Conservation (phyloP, 768 basidiomycete species). For the Lactifluus echinatus region DNA sequence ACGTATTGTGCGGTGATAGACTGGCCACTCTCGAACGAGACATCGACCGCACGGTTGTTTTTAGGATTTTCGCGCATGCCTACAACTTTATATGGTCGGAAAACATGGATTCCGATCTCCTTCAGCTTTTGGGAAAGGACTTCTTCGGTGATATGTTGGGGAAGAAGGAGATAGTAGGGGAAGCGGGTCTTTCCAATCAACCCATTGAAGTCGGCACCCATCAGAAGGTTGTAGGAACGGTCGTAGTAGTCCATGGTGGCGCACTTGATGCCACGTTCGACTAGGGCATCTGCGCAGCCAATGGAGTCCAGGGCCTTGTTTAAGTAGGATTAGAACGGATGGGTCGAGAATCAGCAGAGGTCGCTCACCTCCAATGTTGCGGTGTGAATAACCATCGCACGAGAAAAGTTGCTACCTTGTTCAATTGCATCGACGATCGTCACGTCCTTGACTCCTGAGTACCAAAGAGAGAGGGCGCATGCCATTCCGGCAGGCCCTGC, state of each 20-base stretch:
- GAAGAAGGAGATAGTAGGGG: slow-evolving; percentile 35
- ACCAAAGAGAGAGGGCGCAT: slow-evolving; percentile 36
- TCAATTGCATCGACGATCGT: slow-evolving; percentile 34
- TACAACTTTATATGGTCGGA: slow-evolving; percentile 33
- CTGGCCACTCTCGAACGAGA: slow-evolving; percentile 40
- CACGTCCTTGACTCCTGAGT: slow-evolving; percentile 36
- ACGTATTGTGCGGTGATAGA: slow-evolving; percentile 38
- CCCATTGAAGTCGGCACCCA: slow-evolving; percentile 27
- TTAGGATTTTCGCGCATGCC: slow-evolving; percentile 29
- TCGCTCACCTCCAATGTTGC: slow-evolving; percentile 41
- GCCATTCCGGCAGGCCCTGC: slow-evolving; percentile 44
- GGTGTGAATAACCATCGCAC: slow-evolving; percentile 42
- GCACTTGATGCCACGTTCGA: slow-evolving; percentile 31
- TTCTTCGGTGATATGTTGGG: slow-evolving; percentile 39
- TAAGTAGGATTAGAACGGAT: slow-evolving; percentile 29
- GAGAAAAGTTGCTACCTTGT: slow-evolving; percentile 32
- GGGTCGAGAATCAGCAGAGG: neutral
- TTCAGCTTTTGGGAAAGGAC: slow-evolving; percentile 31
- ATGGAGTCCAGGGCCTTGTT: slow-evolving; percentile 43
- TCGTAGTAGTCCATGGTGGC: slow-evolving; percentile 25
- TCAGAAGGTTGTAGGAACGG: slow-evolving; percentile 24
- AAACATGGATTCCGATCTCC: slow-evolving; percentile 28
- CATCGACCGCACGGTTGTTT: slow-evolving; percentile 29
- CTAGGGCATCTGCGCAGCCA: slow-evolving; percentile 33
- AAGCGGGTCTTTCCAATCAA: slow-evolving; percentile 36